phyloP scores from a whole-genome alignment of 2,329 filamentous ascomycete genomes.

The Trichoderma brevicompactum region DNA sequence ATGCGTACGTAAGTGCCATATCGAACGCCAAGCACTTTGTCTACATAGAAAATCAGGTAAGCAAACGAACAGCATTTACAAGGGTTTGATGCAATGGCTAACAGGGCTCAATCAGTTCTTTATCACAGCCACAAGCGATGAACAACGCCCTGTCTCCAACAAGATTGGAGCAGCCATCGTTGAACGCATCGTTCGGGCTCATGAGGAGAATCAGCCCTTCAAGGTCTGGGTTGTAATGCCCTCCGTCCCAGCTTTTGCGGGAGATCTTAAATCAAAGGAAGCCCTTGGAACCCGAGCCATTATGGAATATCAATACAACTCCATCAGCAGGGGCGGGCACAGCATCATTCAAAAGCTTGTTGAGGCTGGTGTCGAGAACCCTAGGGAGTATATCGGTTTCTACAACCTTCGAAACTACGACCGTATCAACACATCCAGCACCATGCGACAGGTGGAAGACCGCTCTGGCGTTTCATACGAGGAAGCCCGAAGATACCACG shows the following conservation, averaged over 20 bases:
- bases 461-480: slow-evolving; percentile 70
- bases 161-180: slow-evolving; percentile 80
- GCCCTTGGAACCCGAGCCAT: slow-evolving; percentile 80
- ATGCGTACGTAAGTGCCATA: slow-evolving; percentile 79
- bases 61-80: neutral
- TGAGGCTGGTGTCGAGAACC: slow-evolving; percentile 70
- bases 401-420: slow-evolving; percentile 87
- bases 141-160: slow-evolving; percentile 75
- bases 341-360: slow-evolving; percentile 76
- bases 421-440: slow-evolving; percentile 71
- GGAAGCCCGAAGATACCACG: slow-evolving; percentile 65
- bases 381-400: slow-evolving; percentile 75
- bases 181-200: slow-evolving; percentile 73
- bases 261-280: slow-evolving; percentile 73
- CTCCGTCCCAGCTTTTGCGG: slow-evolving; percentile 80
- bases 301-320: slow-evolving; percentile 86
- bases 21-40: slow-evolving; percentile 71
- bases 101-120: slow-evolving; percentile 64
- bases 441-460: slow-evolving; percentile 64
- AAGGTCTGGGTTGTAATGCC: slow-evolving; percentile 79
- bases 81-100: neutral
- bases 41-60: slow-evolving; percentile 76
- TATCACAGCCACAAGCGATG: slow-evolving; percentile 76
- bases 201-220: slow-evolving; percentile 67
- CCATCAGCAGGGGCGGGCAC: slow-evolving; percentile 75